Evolutionary conservation across 2,329 filamentous ascomycete species (phyloP).

Genomic region (Clonostachys rosea): DNA sequence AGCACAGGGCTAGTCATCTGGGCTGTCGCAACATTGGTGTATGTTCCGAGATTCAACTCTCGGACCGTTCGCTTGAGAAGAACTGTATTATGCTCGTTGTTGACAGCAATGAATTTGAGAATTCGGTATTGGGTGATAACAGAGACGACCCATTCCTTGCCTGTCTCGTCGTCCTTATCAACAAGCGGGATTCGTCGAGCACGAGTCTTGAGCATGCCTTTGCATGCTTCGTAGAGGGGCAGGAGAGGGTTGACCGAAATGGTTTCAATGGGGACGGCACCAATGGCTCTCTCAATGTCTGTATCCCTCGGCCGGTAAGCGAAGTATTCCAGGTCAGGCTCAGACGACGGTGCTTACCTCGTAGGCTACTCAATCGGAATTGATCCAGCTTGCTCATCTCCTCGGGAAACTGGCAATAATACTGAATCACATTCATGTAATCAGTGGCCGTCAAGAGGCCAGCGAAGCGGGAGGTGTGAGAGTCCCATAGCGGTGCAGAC

Average conservation of each 20-base stretch:
- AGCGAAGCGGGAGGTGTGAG: slow-evolving; percentile 85
- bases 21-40: slow-evolving; percentile 74
- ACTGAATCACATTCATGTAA: slow-evolving; percentile 98
- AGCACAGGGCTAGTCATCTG: slow-evolving; percentile 88
- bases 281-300: slow-evolving; percentile 96
- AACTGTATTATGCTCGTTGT: slow-evolving; percentile 79
- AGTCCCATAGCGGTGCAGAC: slow-evolving; percentile 96
- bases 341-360: slow-evolving; percentile 53
- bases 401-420: slow-evolving; percentile 96
- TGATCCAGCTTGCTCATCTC: slow-evolving; percentile 87
- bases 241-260: slow-evolving; percentile 90
- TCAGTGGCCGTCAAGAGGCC: slow-evolving; percentile 93
- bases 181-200: slow-evolving; percentile 91
- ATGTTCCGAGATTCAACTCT: slow-evolving; percentile 83
- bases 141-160: slow-evolving; percentile 87
- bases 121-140: slow-evolving; percentile 98
- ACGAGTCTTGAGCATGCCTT: slow-evolving; percentile 88
- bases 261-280: slow-evolving; percentile 86
- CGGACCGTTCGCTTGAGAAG: slow-evolving; percentile 81
- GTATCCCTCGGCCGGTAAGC: slow-evolving; percentile 3
- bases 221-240: slow-evolving; percentile 91
- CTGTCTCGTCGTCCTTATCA: slow-evolving; percentile 90
- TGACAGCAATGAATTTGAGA: slow-evolving; percentile 97
- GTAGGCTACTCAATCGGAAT: slow-evolving; percentile 85
- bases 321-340: neutral